Evolutionary conservation across 164 flowering plant genomes (phyloP).

Genomic region (Annona squamosa): DNA sequence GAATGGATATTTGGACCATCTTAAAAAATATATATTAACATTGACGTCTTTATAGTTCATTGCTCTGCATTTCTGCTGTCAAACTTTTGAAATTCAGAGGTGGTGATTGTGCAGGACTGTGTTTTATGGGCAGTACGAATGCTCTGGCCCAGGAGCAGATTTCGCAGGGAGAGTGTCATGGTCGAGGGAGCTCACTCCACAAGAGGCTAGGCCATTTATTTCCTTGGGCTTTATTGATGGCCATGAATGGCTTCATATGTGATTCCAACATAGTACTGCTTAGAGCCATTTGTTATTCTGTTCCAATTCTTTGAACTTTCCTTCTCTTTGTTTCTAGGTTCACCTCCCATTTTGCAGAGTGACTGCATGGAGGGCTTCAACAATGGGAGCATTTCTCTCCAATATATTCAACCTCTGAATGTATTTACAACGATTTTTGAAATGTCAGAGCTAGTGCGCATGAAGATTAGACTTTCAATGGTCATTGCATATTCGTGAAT

Average conservation of each 20-base stretch:
- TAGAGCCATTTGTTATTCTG: not conserved
- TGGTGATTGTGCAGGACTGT: conserved; percentile 44
- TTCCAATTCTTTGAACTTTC: not conserved
- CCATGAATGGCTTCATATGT: conserved; percentile 33
- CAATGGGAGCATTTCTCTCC: no score
- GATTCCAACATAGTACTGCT: not conserved
- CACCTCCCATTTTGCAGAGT: no score
- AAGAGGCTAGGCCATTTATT: conserved; percentile 55
- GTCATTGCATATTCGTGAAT: no score
- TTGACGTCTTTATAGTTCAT: not conserved
- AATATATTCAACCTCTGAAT: no score
- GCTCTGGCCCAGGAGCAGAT: conserved; percentile 65
- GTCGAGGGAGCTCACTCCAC: conserved; percentile 56
- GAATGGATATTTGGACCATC: not conserved
- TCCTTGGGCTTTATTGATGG: conserved; percentile 53
- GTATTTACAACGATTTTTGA: no score
- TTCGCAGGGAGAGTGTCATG: conserved; percentile 49
- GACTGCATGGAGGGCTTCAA: no score
- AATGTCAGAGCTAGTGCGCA: no score
- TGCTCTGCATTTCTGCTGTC: not conserved
- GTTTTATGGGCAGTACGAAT: conserved; percentile 64
- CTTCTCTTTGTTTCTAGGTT: no score
- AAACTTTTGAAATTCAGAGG: not conserved
- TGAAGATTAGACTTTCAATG: no score
- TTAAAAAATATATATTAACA: not conserved